Evolutionary conservation across 768 basidiomycete species (phyloP).

Genomic region (Coprinopsis marcescibilis): DNA sequence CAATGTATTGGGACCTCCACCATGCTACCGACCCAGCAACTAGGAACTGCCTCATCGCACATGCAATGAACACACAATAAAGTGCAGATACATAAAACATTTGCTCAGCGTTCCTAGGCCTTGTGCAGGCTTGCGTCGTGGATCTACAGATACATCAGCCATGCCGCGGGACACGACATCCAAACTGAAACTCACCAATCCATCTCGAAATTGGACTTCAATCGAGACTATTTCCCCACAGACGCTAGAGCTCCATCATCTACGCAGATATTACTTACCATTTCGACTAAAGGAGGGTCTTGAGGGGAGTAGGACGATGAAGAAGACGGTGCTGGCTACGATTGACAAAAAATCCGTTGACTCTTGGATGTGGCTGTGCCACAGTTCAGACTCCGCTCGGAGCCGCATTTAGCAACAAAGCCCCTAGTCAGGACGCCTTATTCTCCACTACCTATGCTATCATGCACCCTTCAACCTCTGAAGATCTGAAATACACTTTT

Average conservation of each 20-base stretch:
- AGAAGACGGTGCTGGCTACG: not conserved
- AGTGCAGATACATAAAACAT: constrained; percentile 15
- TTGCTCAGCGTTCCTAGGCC: not conserved
- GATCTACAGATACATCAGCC: constrained; percentile 2
- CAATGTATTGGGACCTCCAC: constrained; percentile 12
- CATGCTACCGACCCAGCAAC: no score
- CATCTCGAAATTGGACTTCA: constrained; percentile 29
- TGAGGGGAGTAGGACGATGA: constrained; percentile 30
- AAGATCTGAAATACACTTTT: no score
- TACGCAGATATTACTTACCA: constrained; percentile 41
- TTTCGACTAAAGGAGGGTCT: constrained; percentile 35
- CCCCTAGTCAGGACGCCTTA: no score
- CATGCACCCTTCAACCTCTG: no score
- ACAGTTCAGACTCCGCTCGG: constrained; percentile 4
- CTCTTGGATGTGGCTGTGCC: not conserved
- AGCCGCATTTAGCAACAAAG: no score
- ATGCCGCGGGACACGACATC: constrained; percentile 26
- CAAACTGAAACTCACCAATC: constrained; percentile 43
- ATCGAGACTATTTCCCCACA: constrained; percentile 29
- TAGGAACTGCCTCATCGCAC: no score
- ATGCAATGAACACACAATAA: constrained; percentile 33
- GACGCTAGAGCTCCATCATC: constrained; percentile 35
- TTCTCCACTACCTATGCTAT: no score
- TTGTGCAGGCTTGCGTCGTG: not conserved
- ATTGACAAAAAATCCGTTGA: not conserved